Percentiles rank a stretch among this genome's conserved stretches.
phyloP scores from a whole-genome alignment of 768 basidiomycete species.

The Infundibulicybe gibba region DNA sequence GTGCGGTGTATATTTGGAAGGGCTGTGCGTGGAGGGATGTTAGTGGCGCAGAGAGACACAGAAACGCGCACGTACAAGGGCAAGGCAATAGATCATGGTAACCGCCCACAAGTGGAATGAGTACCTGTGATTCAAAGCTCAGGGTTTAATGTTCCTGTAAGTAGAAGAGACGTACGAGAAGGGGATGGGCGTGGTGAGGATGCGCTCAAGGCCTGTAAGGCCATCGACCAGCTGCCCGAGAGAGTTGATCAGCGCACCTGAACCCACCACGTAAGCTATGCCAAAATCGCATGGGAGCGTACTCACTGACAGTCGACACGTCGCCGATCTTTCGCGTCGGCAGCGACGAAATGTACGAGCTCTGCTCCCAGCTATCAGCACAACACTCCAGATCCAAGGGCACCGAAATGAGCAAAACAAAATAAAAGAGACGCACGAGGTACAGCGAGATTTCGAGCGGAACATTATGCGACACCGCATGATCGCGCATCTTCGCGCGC shows the following conservation, averaged over 20 bases:
- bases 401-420: no score
- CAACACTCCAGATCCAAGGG: no score
- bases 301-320: conserved; percentile 59
- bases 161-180: conserved; percentile 49
- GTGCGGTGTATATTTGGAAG: conserved; percentile 53
- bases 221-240: conserved; percentile 59
- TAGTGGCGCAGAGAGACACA: neutral
- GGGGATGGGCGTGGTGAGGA: conserved; percentile 73
- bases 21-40: conserved; percentile 42
- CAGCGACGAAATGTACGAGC: conserved; percentile 61
- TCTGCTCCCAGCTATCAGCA: conserved; percentile 29
- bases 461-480: conserved; percentile 52
- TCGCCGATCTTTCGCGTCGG: conserved; percentile 55
- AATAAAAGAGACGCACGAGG: conserved; percentile 39
- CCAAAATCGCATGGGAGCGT: neutral
- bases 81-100: conserved; percentile 55
- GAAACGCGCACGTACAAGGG: conserved; percentile 39
- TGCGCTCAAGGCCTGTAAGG: conserved; percentile 70
- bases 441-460: conserved; percentile 71
- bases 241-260: conserved; percentile 44
- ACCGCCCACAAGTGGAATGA: conserved; percentile 68
- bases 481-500: conserved; percentile 45
- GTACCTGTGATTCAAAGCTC: conserved; percentile 38
- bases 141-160: neutral
- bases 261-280: neutral